Conservation (phyloP, 306 rosid species). For the Rosa lucieae region DNA sequence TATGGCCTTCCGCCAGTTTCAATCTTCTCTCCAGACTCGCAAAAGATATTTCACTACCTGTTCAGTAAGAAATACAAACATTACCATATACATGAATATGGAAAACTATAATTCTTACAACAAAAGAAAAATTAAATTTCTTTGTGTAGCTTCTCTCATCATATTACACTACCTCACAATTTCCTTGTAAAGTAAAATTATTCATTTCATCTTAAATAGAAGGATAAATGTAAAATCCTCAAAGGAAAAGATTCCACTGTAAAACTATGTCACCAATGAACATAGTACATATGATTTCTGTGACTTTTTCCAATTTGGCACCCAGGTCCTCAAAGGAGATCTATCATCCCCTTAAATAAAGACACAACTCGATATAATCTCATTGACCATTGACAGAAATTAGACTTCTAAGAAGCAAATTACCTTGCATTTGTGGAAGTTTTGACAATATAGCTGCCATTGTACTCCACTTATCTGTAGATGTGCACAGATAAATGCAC, state of each 20-base stretch:
- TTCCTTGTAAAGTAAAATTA: background rate
- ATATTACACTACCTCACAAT: background rate
- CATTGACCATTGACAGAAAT: conserved; percentile 21
- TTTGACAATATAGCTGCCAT: conserved; percentile 79
- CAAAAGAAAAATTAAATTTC: background rate
- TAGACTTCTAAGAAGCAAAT: conserved; percentile 29
- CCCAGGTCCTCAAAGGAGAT: background rate
- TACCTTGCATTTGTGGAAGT: conserved; percentile 82
- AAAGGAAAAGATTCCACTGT: background rate
- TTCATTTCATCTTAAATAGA: background rate
- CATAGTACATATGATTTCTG: background rate
- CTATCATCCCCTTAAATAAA: background rate
- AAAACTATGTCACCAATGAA: background rate
- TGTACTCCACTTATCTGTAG: conserved; percentile 86
- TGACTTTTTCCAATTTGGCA: background rate
- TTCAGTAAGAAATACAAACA: conserved; percentile 12
- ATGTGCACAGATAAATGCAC: conserved; percentile 82
- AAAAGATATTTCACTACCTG: conserved; percentile 49
- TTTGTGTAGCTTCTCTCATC: background rate
- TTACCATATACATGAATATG: background rate
- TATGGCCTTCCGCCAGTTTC: conserved; percentile 81
- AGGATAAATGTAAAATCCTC: background rate
- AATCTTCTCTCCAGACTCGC: conserved; percentile 64
- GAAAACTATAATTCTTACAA: background rate
- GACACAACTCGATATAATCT: background rate